A percentile compares a stretch with the other conserved stretches of the same genome.
phyloP scores from a whole-genome alignment of 768 basidiomycete species.

The Nidularia pulvinata region DNA sequence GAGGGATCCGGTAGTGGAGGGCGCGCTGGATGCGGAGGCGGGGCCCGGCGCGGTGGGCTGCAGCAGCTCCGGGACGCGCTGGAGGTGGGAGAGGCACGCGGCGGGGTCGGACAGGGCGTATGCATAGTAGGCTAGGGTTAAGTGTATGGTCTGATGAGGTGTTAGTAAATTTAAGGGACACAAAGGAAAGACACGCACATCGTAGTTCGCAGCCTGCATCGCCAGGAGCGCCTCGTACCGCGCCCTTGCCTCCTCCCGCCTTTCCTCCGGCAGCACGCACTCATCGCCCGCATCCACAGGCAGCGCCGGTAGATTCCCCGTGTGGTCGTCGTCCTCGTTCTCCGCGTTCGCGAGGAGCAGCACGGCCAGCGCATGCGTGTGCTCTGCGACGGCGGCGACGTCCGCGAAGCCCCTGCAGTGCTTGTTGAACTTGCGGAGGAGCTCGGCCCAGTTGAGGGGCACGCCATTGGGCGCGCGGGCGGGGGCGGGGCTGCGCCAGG shows the following conservation, averaged over 20 bases:
- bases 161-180: slow-evolving; percentile 5
- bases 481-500: slow-evolving; percentile 65
- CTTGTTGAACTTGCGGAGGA: slow-evolving; percentile 86
- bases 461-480: slow-evolving; percentile 57
- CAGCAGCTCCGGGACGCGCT: slow-evolving; percentile 50
- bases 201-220: slow-evolving; percentile 47
- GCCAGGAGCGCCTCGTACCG: slow-evolving; percentile 56
- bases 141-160: slow-evolving; percentile 53
- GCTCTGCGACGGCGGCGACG: slow-evolving; percentile 63
- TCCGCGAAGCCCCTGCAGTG: slow-evolving; percentile 66
- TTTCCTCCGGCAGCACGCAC: slow-evolving; percentile 52
- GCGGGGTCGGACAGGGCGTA: slow-evolving; percentile 71
- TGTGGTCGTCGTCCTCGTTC: slow-evolving; percentile 59
- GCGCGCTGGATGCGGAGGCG: slow-evolving; percentile 28
- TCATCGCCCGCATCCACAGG: slow-evolving; percentile 53
- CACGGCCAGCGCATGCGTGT: slow-evolving; percentile 64
- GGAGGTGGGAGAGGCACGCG: slow-evolving; percentile 62
- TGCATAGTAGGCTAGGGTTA: slow-evolving; percentile 77
- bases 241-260: slow-evolving; percentile 52
- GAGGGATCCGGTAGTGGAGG: slow-evolving; percentile 26
- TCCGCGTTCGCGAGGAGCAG: slow-evolving; percentile 45
- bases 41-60: slow-evolving; percentile 58
- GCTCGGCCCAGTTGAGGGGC: slow-evolving; percentile 70
- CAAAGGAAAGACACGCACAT: slow-evolving; percentile 43
- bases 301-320: slow-evolving; percentile 13